These are phyloP conservation scores for Phytophthora constricta DNA, from an alignment of 352 stramenopile species.

Conservation along the genomic window DNA sequence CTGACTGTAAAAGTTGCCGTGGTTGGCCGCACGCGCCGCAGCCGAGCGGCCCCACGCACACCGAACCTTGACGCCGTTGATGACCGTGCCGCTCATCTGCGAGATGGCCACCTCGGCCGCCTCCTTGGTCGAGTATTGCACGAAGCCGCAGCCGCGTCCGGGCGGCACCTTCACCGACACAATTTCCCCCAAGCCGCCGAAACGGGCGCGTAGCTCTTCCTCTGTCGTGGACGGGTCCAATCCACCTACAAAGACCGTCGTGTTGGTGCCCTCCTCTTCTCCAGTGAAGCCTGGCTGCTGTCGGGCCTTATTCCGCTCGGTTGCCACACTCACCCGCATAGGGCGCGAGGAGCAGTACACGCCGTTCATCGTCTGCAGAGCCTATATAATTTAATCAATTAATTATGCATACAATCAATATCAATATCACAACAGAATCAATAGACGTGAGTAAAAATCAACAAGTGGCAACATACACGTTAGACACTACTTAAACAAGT, in stretches of 20 bases:
- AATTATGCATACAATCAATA: too few relatives aligned
- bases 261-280: constrained; percentile 81
- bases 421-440: too few relatives aligned
- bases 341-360: constrained; percentile 87
- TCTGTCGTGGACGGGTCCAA: constrained; percentile 82
- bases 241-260: constrained; percentile 92
- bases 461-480: background rate
- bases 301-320: constrained; percentile 72
- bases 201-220: constrained; percentile 86
- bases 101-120: constrained; percentile 86
- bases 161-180: constrained; percentile 51
- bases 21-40: constrained; percentile 49
- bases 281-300: constrained; percentile 33
- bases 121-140: constrained; percentile 87
- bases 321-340: constrained; percentile 92
- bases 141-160: constrained; percentile 91
- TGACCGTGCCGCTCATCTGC: constrained; percentile 88
- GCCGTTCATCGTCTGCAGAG: constrained; percentile 91
- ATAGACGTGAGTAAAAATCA: too few relatives aligned
- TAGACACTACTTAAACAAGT: background rate
- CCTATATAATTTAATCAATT: too few relatives aligned
- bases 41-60: constrained; percentile 90
- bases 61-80: constrained; percentile 84
- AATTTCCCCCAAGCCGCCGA: constrained; percentile 80
- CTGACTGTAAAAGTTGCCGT: constrained; percentile 58